A percentile compares a stretch with the other conserved stretches of the same genome.
phyloP scores from a whole-genome alignment of 1,284 basidiomycete genomes.

The Cystobasidium slooffiae region DNA sequence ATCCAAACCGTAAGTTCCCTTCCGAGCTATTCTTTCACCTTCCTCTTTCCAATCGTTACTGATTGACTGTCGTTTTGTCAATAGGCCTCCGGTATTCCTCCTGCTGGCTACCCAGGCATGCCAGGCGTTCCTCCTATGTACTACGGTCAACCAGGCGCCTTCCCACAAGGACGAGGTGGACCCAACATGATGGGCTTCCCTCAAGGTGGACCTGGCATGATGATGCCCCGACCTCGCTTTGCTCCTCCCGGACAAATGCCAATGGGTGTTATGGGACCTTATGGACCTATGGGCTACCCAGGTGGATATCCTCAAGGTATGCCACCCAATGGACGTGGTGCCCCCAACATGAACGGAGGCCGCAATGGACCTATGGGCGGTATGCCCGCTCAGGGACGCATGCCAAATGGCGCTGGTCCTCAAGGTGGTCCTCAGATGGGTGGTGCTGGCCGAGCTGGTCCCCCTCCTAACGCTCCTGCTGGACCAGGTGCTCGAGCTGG shows the following conservation, averaged over 20 bases:
- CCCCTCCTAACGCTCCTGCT: slow-evolving; percentile 45
- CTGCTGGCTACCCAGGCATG: slow-evolving; percentile 51
- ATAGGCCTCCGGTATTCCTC: slow-evolving; percentile 53
- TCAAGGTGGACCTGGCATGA: slow-evolving; percentile 45
- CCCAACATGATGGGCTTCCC: slow-evolving; percentile 42
- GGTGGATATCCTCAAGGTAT: slow-evolving; percentile 59
- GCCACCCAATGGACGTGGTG: slow-evolving; percentile 50
- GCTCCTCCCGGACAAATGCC: slow-evolving; percentile 73
- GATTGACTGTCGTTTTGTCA: neutral
- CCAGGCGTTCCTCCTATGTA: slow-evolving; percentile 48
- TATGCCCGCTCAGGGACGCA: slow-evolving; percentile 44
- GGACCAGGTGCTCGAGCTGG: slow-evolving; percentile 60
- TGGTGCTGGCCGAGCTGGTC: slow-evolving; percentile 42
- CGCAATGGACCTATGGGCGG: slow-evolving; percentile 47
- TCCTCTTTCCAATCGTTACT: neutral
- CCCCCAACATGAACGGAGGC: slow-evolving; percentile 52
- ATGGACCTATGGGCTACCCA: slow-evolving; percentile 63
- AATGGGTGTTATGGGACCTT: slow-evolving; percentile 65
- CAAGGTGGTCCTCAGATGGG: slow-evolving; percentile 45
- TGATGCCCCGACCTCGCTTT: slow-evolving; percentile 76
- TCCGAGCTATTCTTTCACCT: neutral
- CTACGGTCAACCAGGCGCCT: slow-evolving; percentile 60
- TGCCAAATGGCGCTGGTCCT: slow-evolving; percentile 55
- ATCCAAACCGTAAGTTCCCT: slow-evolving; percentile 64
- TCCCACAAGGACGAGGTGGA: slow-evolving; percentile 59